Conservation (phyloP, 129 eudicot species). For the Heracleum sosnowskyi region DNA sequence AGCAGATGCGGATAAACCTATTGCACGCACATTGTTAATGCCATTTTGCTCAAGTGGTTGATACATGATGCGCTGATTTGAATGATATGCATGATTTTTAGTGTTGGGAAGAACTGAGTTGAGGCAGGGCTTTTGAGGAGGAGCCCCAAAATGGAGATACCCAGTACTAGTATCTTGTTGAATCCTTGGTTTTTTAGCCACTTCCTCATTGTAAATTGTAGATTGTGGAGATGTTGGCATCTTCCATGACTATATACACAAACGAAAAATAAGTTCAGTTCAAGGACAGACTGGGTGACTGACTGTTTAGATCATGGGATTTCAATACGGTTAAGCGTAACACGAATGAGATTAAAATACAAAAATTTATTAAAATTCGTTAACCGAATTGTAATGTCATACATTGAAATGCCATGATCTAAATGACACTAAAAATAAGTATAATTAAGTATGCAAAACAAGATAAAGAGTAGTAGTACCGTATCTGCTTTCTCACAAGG, state of each 20-base stretch:
- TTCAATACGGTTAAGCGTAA: too few species aligned
- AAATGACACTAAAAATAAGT: too few species aligned
- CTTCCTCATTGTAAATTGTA: slow-evolving; percentile 48
- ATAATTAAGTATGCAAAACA: neutral
- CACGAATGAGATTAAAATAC: too few species aligned
- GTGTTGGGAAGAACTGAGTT: neutral
- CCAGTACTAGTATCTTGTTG: slow-evolving; percentile 19
- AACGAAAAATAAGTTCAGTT: too few species aligned
- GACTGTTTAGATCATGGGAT: too few species aligned
- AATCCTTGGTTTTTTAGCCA: slow-evolving; percentile 48
- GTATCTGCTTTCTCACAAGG: slow-evolving; percentile 11
- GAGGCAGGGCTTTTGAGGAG: slow-evolving; percentile 22
- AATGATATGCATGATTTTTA: neutral
- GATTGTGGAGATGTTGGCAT: slow-evolving; percentile 71
- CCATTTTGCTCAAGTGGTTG: neutral
- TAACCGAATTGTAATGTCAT: too few species aligned
- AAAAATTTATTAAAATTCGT: too few species aligned
- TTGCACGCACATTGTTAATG: neutral
- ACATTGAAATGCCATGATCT: too few species aligned
- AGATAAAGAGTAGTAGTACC: neutral
- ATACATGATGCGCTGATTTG: slow-evolving; percentile 24
- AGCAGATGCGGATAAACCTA: slow-evolving; percentile 28
- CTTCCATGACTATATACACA: slow-evolving; percentile 32
- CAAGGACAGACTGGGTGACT: too few species aligned
- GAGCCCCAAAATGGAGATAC: neutral